Evolutionary conservation across 2,329 filamentous ascomycete genomes (phyloP).

Genomic region (Clarireedia paspali): DNA sequence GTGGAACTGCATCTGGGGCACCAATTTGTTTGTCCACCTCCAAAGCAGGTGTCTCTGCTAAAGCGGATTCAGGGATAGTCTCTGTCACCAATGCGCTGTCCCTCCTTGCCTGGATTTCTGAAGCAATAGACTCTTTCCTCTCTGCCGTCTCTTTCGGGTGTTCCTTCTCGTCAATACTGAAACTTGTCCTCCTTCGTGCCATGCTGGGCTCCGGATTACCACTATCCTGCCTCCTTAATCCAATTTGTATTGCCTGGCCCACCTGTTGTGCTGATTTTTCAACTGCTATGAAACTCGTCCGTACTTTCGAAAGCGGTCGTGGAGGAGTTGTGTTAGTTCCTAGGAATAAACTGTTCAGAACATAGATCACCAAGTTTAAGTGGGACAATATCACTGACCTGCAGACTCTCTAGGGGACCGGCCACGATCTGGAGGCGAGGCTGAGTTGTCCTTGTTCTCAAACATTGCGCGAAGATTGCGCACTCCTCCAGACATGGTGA

Average conservation of each 20-base stretch:
- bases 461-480: slow-evolving; percentile 74
- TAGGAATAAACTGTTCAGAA: slow-evolving; percentile 17
- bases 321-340: slow-evolving; percentile 37
- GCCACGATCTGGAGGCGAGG: slow-evolving; percentile 49
- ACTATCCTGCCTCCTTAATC: slow-evolving; percentile 33
- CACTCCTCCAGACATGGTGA: slow-evolving; percentile 25
- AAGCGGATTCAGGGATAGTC: slow-evolving; percentile 24
- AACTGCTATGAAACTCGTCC: slow-evolving; percentile 67
- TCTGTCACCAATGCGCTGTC: slow-evolving; percentile 21
- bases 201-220: slow-evolving; percentile 23
- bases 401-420: slow-evolving; percentile 51
- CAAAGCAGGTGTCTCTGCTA: slow-evolving; percentile 19
- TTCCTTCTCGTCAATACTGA: slow-evolving; percentile 23
- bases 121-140: slow-evolving; percentile 20
- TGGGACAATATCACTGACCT: slow-evolving; percentile 32
- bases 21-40: slow-evolving; percentile 18
- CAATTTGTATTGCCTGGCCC: slow-evolving; percentile 31
- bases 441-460: slow-evolving; percentile 61
- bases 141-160: slow-evolving; percentile 19
- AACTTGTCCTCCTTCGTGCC: slow-evolving; percentile 23
- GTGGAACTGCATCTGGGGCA: slow-evolving; percentile 6
- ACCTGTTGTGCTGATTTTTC: slow-evolving; percentile 40
- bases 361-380: slow-evolving; percentile 10
- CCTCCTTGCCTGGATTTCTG: slow-evolving; percentile 22
- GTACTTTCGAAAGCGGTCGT: slow-evolving; percentile 65